Conservation (phyloP, 768 basidiomycete species). For the Hericium rajendrae region DNA sequence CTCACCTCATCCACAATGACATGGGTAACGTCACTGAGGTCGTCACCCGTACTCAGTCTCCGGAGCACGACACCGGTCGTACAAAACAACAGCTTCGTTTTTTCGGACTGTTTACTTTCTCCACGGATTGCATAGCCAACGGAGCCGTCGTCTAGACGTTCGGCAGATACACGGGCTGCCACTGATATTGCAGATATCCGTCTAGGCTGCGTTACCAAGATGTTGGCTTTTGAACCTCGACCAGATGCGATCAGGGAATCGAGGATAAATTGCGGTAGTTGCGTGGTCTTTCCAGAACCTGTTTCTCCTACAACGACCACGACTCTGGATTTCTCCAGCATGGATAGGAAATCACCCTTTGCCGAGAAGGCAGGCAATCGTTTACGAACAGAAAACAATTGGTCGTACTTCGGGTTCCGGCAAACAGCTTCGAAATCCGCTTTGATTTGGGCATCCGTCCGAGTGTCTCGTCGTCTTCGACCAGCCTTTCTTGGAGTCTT, state of each 20-base stretch:
- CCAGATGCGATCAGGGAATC: constrained; percentile 64
- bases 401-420: constrained; percentile 37
- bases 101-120: constrained; percentile 56
- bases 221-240: constrained; percentile 56
- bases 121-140: constrained; percentile 89
- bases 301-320: constrained; percentile 89
- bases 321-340: constrained; percentile 50
- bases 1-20: constrained; percentile 84
- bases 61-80: constrained; percentile 91
- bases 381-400: constrained; percentile 45
- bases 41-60: constrained; percentile 66
- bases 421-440: constrained; percentile 41
- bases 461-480: constrained; percentile 27
- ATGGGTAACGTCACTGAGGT: constrained; percentile 64
- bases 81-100: constrained; percentile 78
- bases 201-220: constrained; percentile 85
- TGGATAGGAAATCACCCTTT: constrained; percentile 49
- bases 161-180: constrained; percentile 76
- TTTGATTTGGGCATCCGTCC: constrained; percentile 40
- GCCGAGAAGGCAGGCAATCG: constrained; percentile 72
- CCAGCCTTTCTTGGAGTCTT: constrained; percentile 16
- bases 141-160: constrained; percentile 65
- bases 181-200: constrained; percentile 85
- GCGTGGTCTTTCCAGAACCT: constrained; percentile 89
- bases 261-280: constrained; percentile 86